Evolutionary conservation across 2,329 filamentous ascomycete genomes (phyloP), one percentile per base, ranked within the genome.

Genomic region (Phialophora chinensis): DNA sequence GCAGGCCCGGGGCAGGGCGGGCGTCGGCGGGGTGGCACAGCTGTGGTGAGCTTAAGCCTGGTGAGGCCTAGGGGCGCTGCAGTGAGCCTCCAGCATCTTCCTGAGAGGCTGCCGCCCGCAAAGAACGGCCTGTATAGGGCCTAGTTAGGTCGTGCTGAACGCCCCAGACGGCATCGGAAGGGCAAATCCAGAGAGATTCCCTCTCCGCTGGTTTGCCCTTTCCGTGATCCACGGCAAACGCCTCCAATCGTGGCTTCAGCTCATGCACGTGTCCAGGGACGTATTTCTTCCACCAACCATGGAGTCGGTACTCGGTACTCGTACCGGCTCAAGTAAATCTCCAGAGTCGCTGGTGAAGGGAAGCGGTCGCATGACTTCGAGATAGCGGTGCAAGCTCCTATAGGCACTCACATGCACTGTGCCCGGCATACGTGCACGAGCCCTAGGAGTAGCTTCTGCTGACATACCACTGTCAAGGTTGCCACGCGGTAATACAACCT

Each of bases 151-250:
- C 52, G 25, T 55, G 25, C 17, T 23, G 59, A 8, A 17, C 14
- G 38, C 38, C 38, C 38, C 38, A 42, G 59, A 23, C 31, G 12
- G 27, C 27, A 27, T 35, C n/a, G 59, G 59, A 53, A 25, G n/a
- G 58, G 58, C 47, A 60, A 60, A 38, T 60, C 20, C 49, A 54
- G n/a, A n/a, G 59, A 61, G 31, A 38, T 20, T 53, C n/a, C 31
- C 31, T 60, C 59, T 61, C 59, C 20, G 29, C 35, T 33, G 23
- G 23, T 27, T 61, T 61, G 49, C 59, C 59, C 17, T 29, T 61
- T 42, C 31, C 12, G 59, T 31, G 29, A 17, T 17, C 59, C 59
- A 53, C 38, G 23, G n/a, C 14, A 4, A 35, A 7, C 7, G 20
- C 14, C 59, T 33, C 59, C 59, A 61, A 61, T 61, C 47, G 59